Evolutionary conservation across 768 basidiomycete genomes (phyloP), one percentile per base, ranked within the genome.

Genomic region (Rubroboletus pulcherrimus): DNA sequence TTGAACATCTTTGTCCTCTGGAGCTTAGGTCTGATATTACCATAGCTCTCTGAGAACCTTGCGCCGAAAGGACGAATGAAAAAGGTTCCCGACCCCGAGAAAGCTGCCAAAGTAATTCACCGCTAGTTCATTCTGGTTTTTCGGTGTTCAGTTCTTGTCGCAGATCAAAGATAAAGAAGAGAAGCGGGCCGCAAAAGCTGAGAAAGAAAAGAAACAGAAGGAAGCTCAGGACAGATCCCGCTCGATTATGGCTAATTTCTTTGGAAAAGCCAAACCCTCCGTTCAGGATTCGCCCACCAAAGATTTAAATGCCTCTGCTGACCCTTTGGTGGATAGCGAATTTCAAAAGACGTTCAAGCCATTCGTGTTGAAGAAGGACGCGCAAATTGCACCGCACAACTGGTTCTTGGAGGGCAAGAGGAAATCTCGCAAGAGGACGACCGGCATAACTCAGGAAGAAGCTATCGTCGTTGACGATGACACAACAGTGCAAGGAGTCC

Each of bases 321-420:
- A 56, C 14, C 55, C 82, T 44, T 77, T 76, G 7, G 67, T 64
- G 31, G 75, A 77, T 30, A 81, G 81, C 15, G 88, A 93, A 44
- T 96, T 91, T 62, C 80, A 86, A 51, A 81, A 75, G 62, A 76
- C 78, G 1, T 97, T 97, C 76, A 86, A 82, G 62, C 86, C 91
- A 1, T 96, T 93, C 67, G 76, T 82, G 5, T 61, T 89, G 56
- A 91, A 89, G 75, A 92, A 88, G 65, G 89, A 83, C 57, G 80
- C 82, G 6, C 75, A 77, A 29, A 63, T 94, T 17, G 91, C 92
- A 4, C 88, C 89, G 0, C 64, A 77, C 38, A 94, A 93, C 62
- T 83, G 82, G 77, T 92, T 90, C 71, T 63, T 71, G 53, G 70
- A 70, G 24, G 53, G 62, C 33, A 60, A 71, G 37, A 73, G 68